A percentile compares a stretch with the other conserved stretches of the same genome.
Conservation (phyloP, 805 yeast genomes). For the Yamadazyma philogaea region DNA sequence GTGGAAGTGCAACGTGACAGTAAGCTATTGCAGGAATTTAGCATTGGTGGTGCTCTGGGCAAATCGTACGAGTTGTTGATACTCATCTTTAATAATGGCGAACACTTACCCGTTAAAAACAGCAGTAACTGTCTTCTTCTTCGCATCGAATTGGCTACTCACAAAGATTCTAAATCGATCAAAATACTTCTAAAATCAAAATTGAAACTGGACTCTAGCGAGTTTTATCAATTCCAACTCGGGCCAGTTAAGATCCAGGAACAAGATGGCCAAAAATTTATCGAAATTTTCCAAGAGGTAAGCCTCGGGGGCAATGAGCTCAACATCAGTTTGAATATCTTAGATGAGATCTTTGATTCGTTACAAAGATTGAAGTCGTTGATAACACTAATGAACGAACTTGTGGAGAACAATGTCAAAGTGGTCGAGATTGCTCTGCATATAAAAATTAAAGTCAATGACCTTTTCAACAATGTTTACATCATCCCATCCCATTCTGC, state of each 20-base stretch:
- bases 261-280: constrained; percentile 20
- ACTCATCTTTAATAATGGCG: constrained; percentile 12
- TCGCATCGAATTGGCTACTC: constrained; percentile 23
- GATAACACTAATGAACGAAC: constrained; percentile 32
- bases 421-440: constrained; percentile 27
- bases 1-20: constrained; percentile 22
- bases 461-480: constrained; percentile 16
- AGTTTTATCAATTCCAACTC: constrained; percentile 21
- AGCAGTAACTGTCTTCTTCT: constrained; percentile 34
- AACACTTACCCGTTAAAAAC: constrained; percentile 19
- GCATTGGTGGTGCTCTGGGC: constrained; percentile 6
- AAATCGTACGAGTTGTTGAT: constrained; percentile 8
- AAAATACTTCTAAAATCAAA: constrained; percentile 18
- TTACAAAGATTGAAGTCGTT: constrained; percentile 31
- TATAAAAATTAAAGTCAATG: constrained; percentile 30
- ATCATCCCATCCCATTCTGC: constrained; percentile 9
- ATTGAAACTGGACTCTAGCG: constrained; percentile 23
- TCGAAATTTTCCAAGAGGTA: constrained; percentile 28
- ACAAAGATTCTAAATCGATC: constrained; percentile 15
- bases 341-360: constrained; percentile 26
- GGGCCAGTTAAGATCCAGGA: constrained; percentile 22
- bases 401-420: constrained; percentile 24
- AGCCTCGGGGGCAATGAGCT: constrained; percentile 24
- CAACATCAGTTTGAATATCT: constrained; percentile 5
- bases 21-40: constrained; percentile 14